Conservation (phyloP, 106 monocot species). For the Apostasia ramifera region DNA sequence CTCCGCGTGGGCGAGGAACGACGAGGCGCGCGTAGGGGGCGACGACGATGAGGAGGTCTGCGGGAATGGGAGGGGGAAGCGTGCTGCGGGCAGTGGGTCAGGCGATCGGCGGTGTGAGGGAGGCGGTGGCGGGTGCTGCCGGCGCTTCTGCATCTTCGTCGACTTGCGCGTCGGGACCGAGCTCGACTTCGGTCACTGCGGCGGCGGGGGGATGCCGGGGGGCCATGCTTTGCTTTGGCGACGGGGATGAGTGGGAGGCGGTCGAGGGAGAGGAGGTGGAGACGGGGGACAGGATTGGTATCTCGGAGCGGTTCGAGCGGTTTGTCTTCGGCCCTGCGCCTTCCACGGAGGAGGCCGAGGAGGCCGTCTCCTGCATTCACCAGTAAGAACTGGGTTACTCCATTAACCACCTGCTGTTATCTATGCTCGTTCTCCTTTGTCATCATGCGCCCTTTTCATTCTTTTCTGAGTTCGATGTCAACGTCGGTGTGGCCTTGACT, state of each 20-base stretch:
- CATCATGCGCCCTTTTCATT: too few relatives aligned
- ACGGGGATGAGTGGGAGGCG: conserved; percentile 34
- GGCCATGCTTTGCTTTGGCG: conserved; percentile 4
- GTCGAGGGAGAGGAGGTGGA: conserved; percentile 17
- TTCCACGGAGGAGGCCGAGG: conserved; percentile 18
- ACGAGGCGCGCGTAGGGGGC: background rate
- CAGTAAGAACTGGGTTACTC: conserved; percentile 4
- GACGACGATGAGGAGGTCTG: conserved; percentile 26
- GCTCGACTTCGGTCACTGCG: conserved; percentile 4
- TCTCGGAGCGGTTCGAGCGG: conserved; percentile 12
- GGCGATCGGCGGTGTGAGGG: conserved; percentile 6
- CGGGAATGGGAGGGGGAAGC: conserved; percentile 31
- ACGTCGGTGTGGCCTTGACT: too few relatives aligned
- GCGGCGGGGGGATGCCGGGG: background rate
- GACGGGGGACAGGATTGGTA: background rate
- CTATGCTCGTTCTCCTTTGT: background rate
- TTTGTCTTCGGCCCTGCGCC: conserved; percentile 12
- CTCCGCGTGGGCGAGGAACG: too few relatives aligned
- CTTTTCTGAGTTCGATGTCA: too few relatives aligned
- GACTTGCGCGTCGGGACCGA: background rate
- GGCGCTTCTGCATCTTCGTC: conserved; percentile 6
- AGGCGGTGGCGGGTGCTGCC: background rate
- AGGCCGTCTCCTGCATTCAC: conserved; percentile 10
- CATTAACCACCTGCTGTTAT: background rate
- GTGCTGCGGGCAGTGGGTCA: conserved; percentile 24